phyloP scores from a whole-genome alignment of 495 filamentous ascomycete species.

The Bacidia rubella region DNA sequence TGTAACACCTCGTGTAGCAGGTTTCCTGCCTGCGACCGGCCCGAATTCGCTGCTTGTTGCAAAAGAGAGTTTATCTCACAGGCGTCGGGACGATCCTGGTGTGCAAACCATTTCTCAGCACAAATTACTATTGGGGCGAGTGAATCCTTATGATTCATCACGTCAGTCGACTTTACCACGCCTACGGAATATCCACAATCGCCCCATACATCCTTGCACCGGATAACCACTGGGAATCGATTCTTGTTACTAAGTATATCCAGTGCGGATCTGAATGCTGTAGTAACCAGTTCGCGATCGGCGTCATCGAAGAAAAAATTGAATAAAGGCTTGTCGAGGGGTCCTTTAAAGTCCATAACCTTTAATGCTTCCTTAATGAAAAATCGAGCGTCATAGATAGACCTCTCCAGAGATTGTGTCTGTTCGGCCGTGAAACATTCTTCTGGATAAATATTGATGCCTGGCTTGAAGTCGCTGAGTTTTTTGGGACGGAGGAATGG shows the following conservation, averaged over 20 bases:
- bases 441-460: not conserved
- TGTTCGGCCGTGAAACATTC: not conserved
- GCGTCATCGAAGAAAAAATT: not conserved
- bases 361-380: not conserved
- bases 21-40: not conserved
- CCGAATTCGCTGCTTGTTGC: not conserved
- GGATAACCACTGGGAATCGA: not conserved
- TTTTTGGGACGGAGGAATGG: not conserved
- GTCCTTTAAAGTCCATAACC: not conserved
- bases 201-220: not conserved
- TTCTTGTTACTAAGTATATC: not conserved
- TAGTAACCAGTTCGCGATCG: not conserved
- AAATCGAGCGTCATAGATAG: not conserved
- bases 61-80: not conserved
- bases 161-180: too few relatives aligned
- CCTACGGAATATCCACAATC: not conserved
- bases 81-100: not conserved
- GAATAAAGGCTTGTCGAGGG: not conserved
- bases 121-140: not conserved
- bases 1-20: not conserved
- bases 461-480: not conserved
- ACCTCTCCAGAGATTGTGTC: not conserved
- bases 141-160: not conserved
- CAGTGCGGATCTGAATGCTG: not conserved
- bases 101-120: not conserved